Evolutionary conservation across 768 basidiomycete species (phyloP).

Genomic region (Auricularia sp.): DNA sequence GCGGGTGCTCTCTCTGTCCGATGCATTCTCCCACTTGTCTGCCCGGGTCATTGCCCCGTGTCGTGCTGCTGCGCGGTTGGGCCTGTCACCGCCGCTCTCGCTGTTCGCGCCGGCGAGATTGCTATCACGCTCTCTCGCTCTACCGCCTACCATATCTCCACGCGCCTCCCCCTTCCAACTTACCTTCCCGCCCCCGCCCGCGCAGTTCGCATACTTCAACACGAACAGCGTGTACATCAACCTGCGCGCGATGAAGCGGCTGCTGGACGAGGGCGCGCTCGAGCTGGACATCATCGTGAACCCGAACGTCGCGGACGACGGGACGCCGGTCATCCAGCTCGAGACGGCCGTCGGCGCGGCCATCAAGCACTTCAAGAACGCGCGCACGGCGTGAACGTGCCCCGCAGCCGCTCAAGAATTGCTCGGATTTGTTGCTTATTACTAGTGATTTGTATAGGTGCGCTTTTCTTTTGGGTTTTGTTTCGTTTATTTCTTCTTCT

Average conservation of each 20-base stretch:
- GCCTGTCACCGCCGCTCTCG: too few species aligned
- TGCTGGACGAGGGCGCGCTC: constrained; percentile 79
- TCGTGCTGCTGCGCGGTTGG: too few species aligned
- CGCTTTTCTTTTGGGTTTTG: background rate
- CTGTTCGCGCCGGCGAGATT: too few species aligned
- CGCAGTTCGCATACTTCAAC: constrained; percentile 90
- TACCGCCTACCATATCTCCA: too few species aligned
- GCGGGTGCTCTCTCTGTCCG: too few species aligned
- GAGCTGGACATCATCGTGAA: constrained; percentile 95
- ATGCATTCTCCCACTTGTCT: too few species aligned
- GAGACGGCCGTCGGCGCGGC: constrained; percentile 92
- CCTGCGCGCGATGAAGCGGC: constrained; percentile 67
- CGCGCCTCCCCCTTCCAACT: too few species aligned
- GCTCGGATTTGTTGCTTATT: constrained; percentile 80
- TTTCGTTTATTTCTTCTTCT: too few species aligned
- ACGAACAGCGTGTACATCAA: constrained; percentile 79
- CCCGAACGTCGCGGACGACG: constrained; percentile 43
- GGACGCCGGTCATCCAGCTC: constrained; percentile 33
- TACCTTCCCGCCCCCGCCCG: too few species aligned
- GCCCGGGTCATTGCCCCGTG: too few species aligned
- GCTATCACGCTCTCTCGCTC: too few species aligned
- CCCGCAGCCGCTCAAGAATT: constrained; percentile 80
- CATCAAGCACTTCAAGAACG: constrained; percentile 86
- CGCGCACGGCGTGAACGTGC: constrained; percentile 92
- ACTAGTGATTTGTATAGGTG: constrained; percentile 84